Conservation (phyloP, 2,329 filamentous ascomycete species). For the Pseudogymnoascus sp. region DNA sequence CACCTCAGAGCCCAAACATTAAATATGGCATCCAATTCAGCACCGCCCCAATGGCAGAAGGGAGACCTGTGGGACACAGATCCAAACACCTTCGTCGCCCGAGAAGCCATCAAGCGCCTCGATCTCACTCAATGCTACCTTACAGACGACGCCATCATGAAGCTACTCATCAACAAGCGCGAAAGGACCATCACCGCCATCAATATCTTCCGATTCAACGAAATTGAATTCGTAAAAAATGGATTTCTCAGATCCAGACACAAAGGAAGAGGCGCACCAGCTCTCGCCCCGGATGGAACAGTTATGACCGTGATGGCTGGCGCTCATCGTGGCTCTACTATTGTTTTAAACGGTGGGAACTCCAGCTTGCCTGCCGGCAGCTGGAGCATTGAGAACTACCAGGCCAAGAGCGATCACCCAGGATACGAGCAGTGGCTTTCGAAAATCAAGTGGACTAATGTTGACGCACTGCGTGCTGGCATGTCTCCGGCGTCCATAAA, state of each 20-base stretch:
- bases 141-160: not conserved
- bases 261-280: not conserved
- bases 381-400: not conserved
- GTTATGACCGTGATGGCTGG: not conserved
- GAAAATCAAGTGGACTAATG: not conserved
- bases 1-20: not conserved
- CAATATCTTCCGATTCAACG: not conserved
- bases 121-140: not conserved
- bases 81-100: not conserved
- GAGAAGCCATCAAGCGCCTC: not conserved
- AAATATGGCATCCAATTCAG: not conserved
- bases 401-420: not conserved
- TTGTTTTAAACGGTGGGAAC: not conserved
- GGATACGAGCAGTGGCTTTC: not conserved
- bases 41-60: not conserved
- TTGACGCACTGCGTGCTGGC: not conserved
- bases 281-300: not conserved
- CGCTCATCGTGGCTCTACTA: not conserved
- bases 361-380: not conserved
- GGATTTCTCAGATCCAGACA: not conserved
- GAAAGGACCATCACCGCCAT: not conserved
- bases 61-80: not conserved
- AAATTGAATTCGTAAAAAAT: not conserved
- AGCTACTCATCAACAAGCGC: not conserved
- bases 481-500: not conserved